These are phyloP conservation scores for Phialophora expanda DNA, from an alignment of 2,329 filamentous ascomycete genomes.

Conservation along the genomic window DNA sequence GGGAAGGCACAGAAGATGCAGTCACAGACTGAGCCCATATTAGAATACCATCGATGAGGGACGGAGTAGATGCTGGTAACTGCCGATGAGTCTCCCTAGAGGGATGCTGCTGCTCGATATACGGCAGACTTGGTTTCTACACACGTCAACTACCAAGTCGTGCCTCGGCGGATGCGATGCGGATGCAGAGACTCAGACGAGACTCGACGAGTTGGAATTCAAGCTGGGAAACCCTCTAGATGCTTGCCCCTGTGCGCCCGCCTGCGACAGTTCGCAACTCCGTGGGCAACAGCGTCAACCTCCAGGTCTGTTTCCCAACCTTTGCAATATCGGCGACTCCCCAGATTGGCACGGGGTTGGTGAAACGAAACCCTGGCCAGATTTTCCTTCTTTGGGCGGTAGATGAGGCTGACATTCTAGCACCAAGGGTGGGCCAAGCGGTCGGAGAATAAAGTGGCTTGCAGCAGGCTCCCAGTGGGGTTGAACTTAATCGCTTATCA, in stretches of 20 bases:
- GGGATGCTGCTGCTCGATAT: conserved; percentile 3
- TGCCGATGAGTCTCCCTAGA: neutral
- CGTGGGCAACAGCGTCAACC: neutral
- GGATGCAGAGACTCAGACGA: neutral
- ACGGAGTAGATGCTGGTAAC: conserved; percentile 1
- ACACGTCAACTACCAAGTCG: conserved; percentile 12
- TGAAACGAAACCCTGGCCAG: conserved; percentile 16
- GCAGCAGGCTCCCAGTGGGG: conserved; percentile 2
- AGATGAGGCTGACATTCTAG: neutral
- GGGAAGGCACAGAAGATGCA: conserved; percentile 16
- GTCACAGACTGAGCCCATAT: conserved; percentile 16
- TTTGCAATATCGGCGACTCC: conserved; percentile 1
- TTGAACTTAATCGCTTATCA: conserved; percentile 17
- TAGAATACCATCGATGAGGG: neutral
- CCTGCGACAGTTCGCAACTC: conserved; percentile 9
- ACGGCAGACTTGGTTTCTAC: neutral
- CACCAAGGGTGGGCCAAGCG: neutral
- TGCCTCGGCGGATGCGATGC: neutral
- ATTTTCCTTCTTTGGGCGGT: neutral
- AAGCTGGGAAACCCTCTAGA: conserved; percentile 15
- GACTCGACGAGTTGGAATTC: conserved; percentile 11
- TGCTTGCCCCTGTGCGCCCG: conserved; percentile 16
- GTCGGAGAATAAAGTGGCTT: conserved; percentile 27
- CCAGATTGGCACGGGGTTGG: conserved; percentile 9
- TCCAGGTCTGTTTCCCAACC: neutral